These are phyloP conservation scores for Harringtonia lauricola DNA, from an alignment of 2,329 filamentous ascomycete species.

Conservation along the genomic window DNA sequence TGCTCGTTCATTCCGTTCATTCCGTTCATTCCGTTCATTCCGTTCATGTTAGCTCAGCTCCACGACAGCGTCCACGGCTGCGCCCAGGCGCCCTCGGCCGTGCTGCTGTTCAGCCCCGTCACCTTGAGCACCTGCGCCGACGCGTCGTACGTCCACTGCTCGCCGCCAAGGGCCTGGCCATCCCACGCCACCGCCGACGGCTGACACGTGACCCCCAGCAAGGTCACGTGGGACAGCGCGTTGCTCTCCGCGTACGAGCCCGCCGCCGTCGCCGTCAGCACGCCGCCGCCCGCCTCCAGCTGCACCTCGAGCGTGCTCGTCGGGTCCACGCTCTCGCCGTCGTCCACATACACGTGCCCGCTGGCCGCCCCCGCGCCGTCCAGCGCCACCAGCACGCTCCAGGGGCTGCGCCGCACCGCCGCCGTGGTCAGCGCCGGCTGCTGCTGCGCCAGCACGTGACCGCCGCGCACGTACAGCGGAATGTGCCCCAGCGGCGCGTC, in stretches of 20 bases:
- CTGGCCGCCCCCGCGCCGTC: slow-evolving; percentile 40
- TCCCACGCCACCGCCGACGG: slow-evolving; percentile 40
- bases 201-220: slow-evolving; percentile 41
- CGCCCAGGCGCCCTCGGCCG: slow-evolving; percentile 46
- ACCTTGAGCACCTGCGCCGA: slow-evolving; percentile 37
- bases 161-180: slow-evolving; percentile 27
- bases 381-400: slow-evolving; percentile 55
- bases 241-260: slow-evolving; percentile 33
- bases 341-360: slow-evolving; percentile 61
- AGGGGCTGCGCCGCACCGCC: slow-evolving; percentile 51
- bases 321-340: slow-evolving; percentile 53
- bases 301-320: slow-evolving; percentile 3
- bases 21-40: no score
- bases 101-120: slow-evolving; percentile 34
- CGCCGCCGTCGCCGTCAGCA: neutral
- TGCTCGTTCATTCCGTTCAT: no score
- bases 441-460: slow-evolving; percentile 55
- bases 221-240: slow-evolving; percentile 48
- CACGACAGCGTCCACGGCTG: slow-evolving; percentile 34
- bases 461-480: slow-evolving; percentile 60
- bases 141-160: slow-evolving; percentile 35
- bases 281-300: neutral
- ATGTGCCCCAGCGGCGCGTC: slow-evolving; percentile 52
- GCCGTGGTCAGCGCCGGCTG: slow-evolving; percentile 56
- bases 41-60: slow-evolving; percentile 6